Evolutionary conservation across 257 asterid genomes (phyloP).

Genomic region (Paraleonurus japonicus): DNA sequence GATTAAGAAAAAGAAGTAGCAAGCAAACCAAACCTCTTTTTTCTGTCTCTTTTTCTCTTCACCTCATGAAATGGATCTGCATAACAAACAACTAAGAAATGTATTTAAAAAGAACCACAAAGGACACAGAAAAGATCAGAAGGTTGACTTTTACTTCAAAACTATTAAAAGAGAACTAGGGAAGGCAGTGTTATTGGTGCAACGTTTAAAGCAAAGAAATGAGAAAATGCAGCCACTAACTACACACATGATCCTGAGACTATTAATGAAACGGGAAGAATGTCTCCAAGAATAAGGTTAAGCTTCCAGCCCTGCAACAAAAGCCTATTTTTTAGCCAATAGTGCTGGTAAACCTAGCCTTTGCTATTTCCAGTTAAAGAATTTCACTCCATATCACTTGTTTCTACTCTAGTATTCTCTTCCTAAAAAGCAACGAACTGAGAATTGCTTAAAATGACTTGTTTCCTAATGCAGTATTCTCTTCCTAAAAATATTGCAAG

Average conservation of each 20-base stretch:
- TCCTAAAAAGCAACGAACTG: not conserved
- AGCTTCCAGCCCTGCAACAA: not conserved
- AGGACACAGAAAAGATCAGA: not conserved
- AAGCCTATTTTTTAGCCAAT: not conserved
- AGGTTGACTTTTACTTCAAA: not conserved
- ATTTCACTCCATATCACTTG: not conserved
- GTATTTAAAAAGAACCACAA: not conserved
- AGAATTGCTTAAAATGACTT: not conserved
- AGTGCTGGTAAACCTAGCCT: not conserved
- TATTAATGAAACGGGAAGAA: not conserved
- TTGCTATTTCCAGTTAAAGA: not conserved
- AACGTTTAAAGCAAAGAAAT: not conserved
- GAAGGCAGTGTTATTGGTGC: not conserved
- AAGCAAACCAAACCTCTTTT: constrained; percentile 58
- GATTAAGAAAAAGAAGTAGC: not conserved
- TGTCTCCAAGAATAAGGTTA: not conserved
- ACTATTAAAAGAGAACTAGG: not conserved
- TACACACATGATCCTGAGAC: not conserved
- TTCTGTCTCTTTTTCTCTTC: constrained; percentile 81
- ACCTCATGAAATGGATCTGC: constrained; percentile 97
- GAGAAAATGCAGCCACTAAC: not conserved
- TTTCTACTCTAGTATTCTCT: not conserved
- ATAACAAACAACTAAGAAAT: constrained; percentile 16
- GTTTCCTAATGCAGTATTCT: not conserved
- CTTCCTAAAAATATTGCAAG: not conserved